Conservation (phyloP, 768 basidiomycete genomes). For the Hydnum rufescens region DNA sequence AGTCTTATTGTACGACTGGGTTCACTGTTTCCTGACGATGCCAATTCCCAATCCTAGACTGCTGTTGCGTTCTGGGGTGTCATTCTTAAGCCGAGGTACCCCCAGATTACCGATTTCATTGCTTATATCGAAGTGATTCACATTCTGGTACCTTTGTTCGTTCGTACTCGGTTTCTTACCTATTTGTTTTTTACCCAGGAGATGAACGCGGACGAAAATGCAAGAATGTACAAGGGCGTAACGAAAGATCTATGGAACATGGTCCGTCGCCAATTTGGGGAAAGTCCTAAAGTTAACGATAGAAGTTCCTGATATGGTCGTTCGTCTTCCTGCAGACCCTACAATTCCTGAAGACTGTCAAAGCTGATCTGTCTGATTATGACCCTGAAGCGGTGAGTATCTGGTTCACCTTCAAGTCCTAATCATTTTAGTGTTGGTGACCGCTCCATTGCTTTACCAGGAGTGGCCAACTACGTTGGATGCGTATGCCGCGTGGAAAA, state of each 20-base stretch:
- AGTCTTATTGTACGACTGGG: conserved; percentile 7
- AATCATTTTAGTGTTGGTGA: not conserved
- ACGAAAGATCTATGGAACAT: conserved; percentile 79
- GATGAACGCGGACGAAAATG: conserved; percentile 10
- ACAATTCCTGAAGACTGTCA: not conserved
- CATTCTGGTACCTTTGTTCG: not conserved
- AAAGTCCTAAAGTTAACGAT: not conserved
- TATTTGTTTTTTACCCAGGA: conserved; percentile 17
- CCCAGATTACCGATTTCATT: conserved; percentile 42
- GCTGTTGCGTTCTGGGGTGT: conserved; percentile 62
- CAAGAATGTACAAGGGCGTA: conserved; percentile 45
- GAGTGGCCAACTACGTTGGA: not conserved
- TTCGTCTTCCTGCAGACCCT: not conserved
- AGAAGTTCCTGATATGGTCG: not conserved
- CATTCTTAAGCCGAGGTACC: conserved; percentile 43
- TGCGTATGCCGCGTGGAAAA: conserved; percentile 2
- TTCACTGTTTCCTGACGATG: conserved; percentile 2
- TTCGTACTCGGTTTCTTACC: not conserved
- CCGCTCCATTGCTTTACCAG: not conserved
- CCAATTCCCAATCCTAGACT: conserved; percentile 24
- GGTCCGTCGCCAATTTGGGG: conserved; percentile 23
- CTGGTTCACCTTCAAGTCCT: not conserved
- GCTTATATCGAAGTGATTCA: conserved; percentile 41
- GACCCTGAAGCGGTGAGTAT: not conserved
- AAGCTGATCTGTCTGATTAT: not conserved